Conservation (phyloP, 306 rosid genomes). For the Amphicarpaea edgeworthii region DNA sequence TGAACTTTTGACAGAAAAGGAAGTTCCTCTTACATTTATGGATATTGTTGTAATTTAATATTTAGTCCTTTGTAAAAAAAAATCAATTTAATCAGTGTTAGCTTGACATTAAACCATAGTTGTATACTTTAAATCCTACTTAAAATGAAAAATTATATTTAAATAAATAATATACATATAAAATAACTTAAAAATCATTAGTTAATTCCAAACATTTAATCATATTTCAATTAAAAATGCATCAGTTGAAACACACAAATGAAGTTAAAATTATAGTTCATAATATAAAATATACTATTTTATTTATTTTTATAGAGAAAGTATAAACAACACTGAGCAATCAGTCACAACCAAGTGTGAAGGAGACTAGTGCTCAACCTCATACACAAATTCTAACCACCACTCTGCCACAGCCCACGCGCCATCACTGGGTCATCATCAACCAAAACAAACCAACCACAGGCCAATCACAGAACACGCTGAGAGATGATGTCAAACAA, state of each 20-base stretch:
- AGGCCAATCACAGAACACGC: neutral
- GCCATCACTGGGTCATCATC: neutral
- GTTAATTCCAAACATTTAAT: neutral
- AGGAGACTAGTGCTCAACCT: neutral
- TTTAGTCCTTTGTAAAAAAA: neutral
- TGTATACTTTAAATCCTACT: neutral
- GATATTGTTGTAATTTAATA: conserved; percentile 11
- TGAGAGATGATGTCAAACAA: neutral
- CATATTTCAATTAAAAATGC: neutral
- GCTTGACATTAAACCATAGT: neutral
- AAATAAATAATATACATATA: neutral
- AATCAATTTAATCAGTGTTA: neutral
- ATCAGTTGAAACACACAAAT: neutral
- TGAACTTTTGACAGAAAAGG: neutral
- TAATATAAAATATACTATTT: neutral
- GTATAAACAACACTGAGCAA: no score
- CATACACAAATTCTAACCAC: neutral
- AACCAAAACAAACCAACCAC: neutral
- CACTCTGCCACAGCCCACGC: neutral
- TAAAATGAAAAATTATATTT: neutral
- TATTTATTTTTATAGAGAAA: no score
- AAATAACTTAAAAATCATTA: neutral
- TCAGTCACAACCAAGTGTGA: neutral
- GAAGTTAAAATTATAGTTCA: neutral
- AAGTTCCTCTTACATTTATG: neutral